Conservation (phyloP, 176 grass and related monocot genomes). For the Calamus simplicifolius region DNA sequence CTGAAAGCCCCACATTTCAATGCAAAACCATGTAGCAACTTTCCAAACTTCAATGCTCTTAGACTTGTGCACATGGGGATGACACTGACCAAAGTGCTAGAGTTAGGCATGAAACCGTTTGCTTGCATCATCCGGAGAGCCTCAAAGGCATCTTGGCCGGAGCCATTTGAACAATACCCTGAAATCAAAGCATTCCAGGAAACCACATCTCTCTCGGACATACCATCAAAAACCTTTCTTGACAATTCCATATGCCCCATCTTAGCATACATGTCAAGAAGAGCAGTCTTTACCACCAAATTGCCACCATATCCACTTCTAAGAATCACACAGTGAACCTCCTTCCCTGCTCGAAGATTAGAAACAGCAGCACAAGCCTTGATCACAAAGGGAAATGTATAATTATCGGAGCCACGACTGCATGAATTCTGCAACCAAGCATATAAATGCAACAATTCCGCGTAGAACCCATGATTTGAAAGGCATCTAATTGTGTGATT, state of each 20-base stretch:
- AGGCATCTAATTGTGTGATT: slow-evolving; percentile 45
- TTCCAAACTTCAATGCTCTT: neutral
- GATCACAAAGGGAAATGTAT: slow-evolving; percentile 53
- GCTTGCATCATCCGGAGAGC: slow-evolving; percentile 30
- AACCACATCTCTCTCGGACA: slow-evolving; percentile 42
- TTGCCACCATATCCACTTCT: slow-evolving; percentile 26
- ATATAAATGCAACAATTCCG: slow-evolving; percentile 43
- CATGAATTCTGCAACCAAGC: slow-evolving; percentile 3
- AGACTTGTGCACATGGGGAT: slow-evolving; percentile 24
- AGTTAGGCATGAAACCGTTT: slow-evolving; percentile 28
- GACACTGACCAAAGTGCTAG: slow-evolving; percentile 35
- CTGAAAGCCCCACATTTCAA: slow-evolving; percentile 38
- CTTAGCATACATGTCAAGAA: slow-evolving; percentile 62
- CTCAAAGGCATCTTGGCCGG: slow-evolving; percentile 23
- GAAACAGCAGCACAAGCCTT: slow-evolving; percentile 41
- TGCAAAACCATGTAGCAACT: slow-evolving; percentile 36
- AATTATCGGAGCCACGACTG: slow-evolving; percentile 30
- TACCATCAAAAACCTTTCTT: slow-evolving; percentile 38
- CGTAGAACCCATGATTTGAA: slow-evolving; percentile 46
- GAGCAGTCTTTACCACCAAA: slow-evolving; percentile 49
- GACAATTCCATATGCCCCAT: slow-evolving; percentile 21
- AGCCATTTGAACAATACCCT: slow-evolving; percentile 39
- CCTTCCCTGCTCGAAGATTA: slow-evolving; percentile 29
- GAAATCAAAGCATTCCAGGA: slow-evolving; percentile 60
- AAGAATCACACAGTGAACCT: slow-evolving; percentile 44